Base-by-base conservation (phyloP, 768 basidiomycete genomes). In the Phlegmacium glaucopus region DNA sequence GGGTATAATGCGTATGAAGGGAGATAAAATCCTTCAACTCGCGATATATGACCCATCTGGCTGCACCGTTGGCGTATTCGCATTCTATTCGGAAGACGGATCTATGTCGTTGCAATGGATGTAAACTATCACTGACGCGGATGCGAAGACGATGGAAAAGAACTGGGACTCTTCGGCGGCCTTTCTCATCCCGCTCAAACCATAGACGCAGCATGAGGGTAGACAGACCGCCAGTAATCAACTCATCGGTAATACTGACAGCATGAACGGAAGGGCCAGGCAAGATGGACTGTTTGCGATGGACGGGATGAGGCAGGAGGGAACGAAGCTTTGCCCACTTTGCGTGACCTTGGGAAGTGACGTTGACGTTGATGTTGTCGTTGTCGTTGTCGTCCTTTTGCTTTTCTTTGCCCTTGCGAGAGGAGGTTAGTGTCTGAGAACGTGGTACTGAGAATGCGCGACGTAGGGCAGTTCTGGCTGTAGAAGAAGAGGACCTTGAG, bases 1-100 rank as follows among this genome's bases (percentile, higher is more conserved):
- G 71, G 1, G 85, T 73, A 62, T 95, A 96, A 62, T 97, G 94
- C 0, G 86, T 78, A 63, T 97, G 94, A 17, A 99, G 67, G 18
- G 87, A 87, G 39, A 95, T 45, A 60, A 99, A 96, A 63, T 98
- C 95, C 51, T 90, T 83, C 45, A 96, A 75, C 67, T 94, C 86
- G 44, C 95, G 85, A 66, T 93, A 93, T n/a, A 92, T 77, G 25
- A 96, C 94, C 95, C 96, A 99, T 64, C 93, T 74, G 60, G 78
- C 83, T 10, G 86, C 85, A 16, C 92, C 92, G 54, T 95, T 94
- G 0, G 92, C 95, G 63, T 99, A 98, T 65, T 96, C 90, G 62
- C 94, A 97, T 65, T 94, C 92, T 55, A 94, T 92, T 12, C 91
- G 81, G 62, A 94, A 94, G 2, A 91, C 83, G 4, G 89, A 82